phyloP scores from a whole-genome alignment of 2,329 filamentous ascomycete genomes.

The Arthroderma sp. region DNA sequence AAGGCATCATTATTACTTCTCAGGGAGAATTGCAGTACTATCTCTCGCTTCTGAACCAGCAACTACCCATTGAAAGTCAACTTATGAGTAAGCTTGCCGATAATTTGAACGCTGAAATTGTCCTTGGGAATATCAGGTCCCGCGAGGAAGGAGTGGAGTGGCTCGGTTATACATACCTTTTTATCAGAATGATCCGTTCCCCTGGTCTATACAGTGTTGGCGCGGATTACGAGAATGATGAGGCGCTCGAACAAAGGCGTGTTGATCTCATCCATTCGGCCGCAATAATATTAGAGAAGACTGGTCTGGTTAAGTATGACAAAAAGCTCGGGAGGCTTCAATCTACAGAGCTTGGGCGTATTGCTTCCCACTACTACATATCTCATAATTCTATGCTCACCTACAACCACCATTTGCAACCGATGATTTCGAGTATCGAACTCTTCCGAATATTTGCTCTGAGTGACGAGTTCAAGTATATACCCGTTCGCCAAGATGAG shows the following conservation, averaged over 20 bases:
- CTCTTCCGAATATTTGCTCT: conserved; percentile 92
- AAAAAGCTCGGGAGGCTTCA: conserved; percentile 82
- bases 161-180: conserved; percentile 96
- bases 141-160: conserved; percentile 97
- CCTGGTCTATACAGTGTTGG: conserved; percentile 92
- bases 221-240: conserved; percentile 87
- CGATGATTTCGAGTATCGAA: conserved; percentile 84
- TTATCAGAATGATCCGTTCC: conserved; percentile 92
- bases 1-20: conserved; percentile 96
- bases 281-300: conserved; percentile 72
- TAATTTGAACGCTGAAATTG: conserved; percentile 91
- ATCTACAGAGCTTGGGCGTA: conserved; percentile 83
- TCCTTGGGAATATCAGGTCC: conserved; percentile 80
- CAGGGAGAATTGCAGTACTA: conserved; percentile 96
- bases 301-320: conserved; percentile 85
- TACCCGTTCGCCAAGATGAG: conserved; percentile 92
- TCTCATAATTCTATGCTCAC: conserved; percentile 92
- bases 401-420: conserved; percentile 90
- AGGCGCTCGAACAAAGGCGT: conserved; percentile 82
- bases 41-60: conserved; percentile 88
- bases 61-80: conserved; percentile 93
- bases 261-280: conserved; percentile 97
- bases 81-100: conserved; percentile 86
- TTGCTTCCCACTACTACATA: conserved; percentile 98
- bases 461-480: conserved; percentile 98